Evolutionary conservation across 108 stramenopile genomes (phyloP), one percentile per base, ranked within the genome.

Genomic region (Cyclostephanos tholiformis): DNA sequence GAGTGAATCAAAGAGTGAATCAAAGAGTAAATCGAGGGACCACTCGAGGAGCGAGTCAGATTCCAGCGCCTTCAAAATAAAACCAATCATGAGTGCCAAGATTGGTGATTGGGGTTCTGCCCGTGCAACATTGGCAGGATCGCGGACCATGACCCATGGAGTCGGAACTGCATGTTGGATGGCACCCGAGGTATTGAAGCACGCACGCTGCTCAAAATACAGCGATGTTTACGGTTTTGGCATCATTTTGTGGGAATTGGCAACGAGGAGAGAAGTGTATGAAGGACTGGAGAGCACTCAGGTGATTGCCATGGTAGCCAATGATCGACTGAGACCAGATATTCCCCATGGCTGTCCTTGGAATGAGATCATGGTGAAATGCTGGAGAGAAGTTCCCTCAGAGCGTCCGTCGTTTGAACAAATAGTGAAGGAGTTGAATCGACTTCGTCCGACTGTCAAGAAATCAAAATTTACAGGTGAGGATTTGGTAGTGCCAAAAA

Each of bases 71-170:
- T 71, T 87, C 73, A 82, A 76, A 44, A 72, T 79, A 60, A 86
- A 91, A 48, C 90, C 93, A 49, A 89, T 86, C 2, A 79, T 95
- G 65, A 71, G 85, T 30, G 91, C 95, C 16, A 94, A 96, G 71
- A 97, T 98, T 67, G 97, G 98, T 10, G 98, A 98, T 78, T 98
- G 96, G 97, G 96, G 97, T 23, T 96, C 94, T 26, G 96, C 97
- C 27, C 79, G 97, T 38, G 96, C 96, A 51, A 85, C 91, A 10
- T 70, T 92, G 48, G 88, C 92, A 12, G 92, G 92, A 6, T 90
- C 90, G 20, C 75, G 89, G 63, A 97, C 93, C 12, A 97, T 98
- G 96, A 97, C 97, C 4, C 97, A 97, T 75, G 97, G 97, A n/a
- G 96, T 97, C 16, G 98, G 98, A 52, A 97, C 97, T 14, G 95